phyloP scores from a whole-genome alignment of 2,329 filamentous ascomycete genomes.

The Cordyceps sp. region DNA sequence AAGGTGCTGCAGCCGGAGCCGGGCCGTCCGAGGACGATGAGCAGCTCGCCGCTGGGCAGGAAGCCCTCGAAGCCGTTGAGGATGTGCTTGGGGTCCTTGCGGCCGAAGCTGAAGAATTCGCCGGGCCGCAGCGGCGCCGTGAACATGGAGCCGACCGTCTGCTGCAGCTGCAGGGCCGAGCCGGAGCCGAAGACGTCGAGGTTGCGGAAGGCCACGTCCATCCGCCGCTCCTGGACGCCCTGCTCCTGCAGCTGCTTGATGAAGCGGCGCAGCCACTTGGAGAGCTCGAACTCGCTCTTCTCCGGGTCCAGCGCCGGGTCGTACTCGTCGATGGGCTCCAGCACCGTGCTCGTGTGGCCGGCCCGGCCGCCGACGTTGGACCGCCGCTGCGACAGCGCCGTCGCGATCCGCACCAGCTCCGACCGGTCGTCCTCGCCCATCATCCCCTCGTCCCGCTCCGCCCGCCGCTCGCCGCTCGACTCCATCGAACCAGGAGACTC shows the following conservation, averaged over 20 bases:
- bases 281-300: conserved; percentile 21
- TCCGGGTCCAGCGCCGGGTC: conserved; percentile 20
- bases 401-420: conserved; percentile 23
- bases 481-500: too few relatives aligned
- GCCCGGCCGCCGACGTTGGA: conserved; percentile 7
- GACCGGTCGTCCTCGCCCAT: conserved; percentile 16
- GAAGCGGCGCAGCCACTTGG: conserved; percentile 23
- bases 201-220: conserved; percentile 47
- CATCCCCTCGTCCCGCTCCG: too few relatives aligned
- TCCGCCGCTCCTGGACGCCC: conserved; percentile 31
- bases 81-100: conserved; percentile 38
- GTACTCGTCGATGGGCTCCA: conserved; percentile 9
- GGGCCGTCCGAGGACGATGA: conserved; percentile 52
- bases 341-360: conserved; percentile 4
- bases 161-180: conserved; percentile 49
- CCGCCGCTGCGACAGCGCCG: conserved; percentile 18
- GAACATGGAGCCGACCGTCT: conserved; percentile 45
- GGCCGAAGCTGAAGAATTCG: conserved; percentile 33
- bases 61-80: conserved; percentile 48
- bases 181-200: conserved; percentile 52
- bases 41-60: conserved; percentile 45
- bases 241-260: conserved; percentile 31
- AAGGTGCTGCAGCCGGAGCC: conserved; percentile 48
- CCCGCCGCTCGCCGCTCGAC: too few relatives aligned
- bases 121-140: conserved; percentile 38